phyloP scores from a whole-genome alignment of 768 basidiomycete species.

The Russula lepida region DNA sequence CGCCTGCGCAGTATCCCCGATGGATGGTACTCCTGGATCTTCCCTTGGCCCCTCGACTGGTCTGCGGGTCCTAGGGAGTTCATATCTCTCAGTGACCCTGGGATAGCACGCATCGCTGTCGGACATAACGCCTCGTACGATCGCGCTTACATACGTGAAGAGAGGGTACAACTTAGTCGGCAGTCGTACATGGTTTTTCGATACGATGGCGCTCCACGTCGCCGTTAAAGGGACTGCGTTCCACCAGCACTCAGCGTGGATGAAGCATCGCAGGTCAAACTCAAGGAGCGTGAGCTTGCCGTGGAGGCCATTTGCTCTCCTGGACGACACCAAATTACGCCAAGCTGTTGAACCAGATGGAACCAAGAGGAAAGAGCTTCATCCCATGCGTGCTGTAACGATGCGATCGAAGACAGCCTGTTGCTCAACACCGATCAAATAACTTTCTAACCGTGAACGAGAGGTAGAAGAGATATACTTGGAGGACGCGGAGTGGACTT shows the following conservation, averaged over 20 bases:
- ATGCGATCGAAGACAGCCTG: constrained; percentile 36
- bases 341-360: constrained; percentile 35
- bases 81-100: constrained; percentile 58
- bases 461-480: constrained; percentile 83
- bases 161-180: constrained; percentile 65
- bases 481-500: constrained; percentile 65
- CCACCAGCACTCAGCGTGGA: constrained; percentile 91
- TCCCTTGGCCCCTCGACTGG: constrained; percentile 78
- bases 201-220: constrained; percentile 92
- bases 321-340: constrained; percentile 34
- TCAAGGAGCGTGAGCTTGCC: constrained; percentile 42
- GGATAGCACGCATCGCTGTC: constrained; percentile 56
- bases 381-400: constrained; percentile 30
- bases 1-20: constrained; percentile 76
- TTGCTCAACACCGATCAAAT: constrained; percentile 28
- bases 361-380: constrained; percentile 33
- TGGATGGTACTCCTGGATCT: constrained; percentile 95
- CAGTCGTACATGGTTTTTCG: constrained; percentile 73
- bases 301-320: constrained; percentile 52
- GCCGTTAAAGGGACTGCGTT: constrained; percentile 92
- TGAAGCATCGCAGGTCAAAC: constrained; percentile 70
- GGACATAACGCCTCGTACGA: constrained; percentile 97
- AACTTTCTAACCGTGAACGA: constrained; percentile 87
- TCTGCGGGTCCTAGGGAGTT: constrained; percentile 52
- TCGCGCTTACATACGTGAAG: constrained; percentile 70